Base-by-base conservation (phyloP, 345 rosid species). In the Streptanthus diversifolius region DNA sequence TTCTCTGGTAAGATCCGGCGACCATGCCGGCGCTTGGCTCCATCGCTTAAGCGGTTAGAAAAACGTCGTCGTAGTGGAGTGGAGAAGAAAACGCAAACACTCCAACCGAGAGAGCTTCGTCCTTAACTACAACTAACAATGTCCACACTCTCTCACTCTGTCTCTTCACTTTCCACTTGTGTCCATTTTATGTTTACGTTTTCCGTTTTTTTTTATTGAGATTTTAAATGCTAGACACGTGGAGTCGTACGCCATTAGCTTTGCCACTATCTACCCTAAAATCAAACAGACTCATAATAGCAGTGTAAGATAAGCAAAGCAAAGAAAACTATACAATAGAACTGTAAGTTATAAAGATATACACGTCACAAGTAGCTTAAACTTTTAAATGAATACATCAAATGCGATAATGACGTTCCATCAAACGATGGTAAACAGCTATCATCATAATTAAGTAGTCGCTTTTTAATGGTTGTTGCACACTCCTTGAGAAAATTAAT, bases 1-100 rank as follows among this genome's bases (percentile, higher is more conserved):
- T 89, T 78, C 92, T 81, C 80, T 85, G 88, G 86, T 93, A 85
- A 13, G 98, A 91, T 7, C 98, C 96, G 56, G 98, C 93, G 40
- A 90, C 97, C 88, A 89, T 60, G 22, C 92, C 98, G 24, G 87
- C 85, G 73, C 72, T 88, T 5, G 93, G 87, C 81, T 91, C 87
- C 99, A 93, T 88, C 9, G n/a, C n/a, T n/a, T n/a, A n/a, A n/a
- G n/a, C n/a, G n/a, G 39, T 35, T 25, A 14, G 0, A n/a, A 36
- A 41, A 66, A 66, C 60, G 71, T 51, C 60, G 60, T 66, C 48
- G 60, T 48, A 21, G 12, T 3, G 27, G 8, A 63, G 12, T 3
- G 27, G 8, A 62, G 39, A 63, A 1, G 68, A 15, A 7, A 56
- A 60, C 22, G 35, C 21, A 44, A 35, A 5, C 35, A 12, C 18